Conservation (phyloP, 148 eudicot species). For the Rhododendron mucronatum region DNA sequence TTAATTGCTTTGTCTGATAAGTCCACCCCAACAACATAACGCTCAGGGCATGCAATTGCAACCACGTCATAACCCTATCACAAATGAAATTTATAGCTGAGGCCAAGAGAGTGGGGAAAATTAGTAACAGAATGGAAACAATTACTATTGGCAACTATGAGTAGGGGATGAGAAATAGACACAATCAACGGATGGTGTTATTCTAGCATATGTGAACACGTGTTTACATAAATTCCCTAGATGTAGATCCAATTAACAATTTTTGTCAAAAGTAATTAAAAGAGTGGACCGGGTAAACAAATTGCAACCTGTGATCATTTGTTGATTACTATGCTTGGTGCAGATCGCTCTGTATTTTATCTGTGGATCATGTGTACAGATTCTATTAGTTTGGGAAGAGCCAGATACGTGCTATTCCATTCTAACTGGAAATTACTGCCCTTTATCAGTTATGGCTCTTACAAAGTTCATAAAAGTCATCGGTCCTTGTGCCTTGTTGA, state of each 20-base stretch:
- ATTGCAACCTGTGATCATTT: neutral
- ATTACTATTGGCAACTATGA: neutral
- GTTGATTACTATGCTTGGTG: neutral
- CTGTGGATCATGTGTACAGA: neutral
- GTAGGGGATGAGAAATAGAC: neutral
- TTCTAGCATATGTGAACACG: neutral
- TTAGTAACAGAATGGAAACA: neutral
- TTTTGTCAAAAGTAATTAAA: neutral
- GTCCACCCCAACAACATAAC: conserved; percentile 73
- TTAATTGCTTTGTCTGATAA: conserved; percentile 57
- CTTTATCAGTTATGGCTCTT: neutral
- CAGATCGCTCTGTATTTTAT: neutral
- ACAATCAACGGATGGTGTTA: neutral
- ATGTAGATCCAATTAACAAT: neutral
- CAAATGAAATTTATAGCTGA: neutral
- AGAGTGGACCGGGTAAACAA: neutral
- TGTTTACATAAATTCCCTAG: neutral
- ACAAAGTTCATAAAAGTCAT: neutral
- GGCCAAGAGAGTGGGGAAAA: neutral
- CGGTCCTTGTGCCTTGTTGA: neutral
- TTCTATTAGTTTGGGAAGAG: neutral
- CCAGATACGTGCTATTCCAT: neutral
- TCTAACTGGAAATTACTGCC: neutral
- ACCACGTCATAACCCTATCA: conserved; percentile 72
- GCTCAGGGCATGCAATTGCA: conserved; percentile 73